Conservation (phyloP, 1,139 yeast genomes). For the Pichia sp. region DNA sequence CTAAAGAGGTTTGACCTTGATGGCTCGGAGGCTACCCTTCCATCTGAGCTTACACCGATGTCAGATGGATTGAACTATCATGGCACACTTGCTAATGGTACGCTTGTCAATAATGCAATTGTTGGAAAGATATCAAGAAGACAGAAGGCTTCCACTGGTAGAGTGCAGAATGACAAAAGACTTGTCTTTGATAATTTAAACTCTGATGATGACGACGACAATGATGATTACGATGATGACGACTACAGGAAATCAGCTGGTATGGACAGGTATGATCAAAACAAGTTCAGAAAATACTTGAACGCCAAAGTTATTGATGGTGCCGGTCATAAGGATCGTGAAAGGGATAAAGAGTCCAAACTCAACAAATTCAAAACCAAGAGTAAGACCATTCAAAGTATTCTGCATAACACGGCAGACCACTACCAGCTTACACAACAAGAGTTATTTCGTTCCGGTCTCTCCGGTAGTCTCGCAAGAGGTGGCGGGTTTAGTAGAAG, state of each 20-base stretch:
- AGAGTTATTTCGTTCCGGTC: conserved; percentile 8
- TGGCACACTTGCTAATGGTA: too few relatives aligned
- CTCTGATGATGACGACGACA: conserved; percentile 13
- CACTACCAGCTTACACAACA: conserved; percentile 17
- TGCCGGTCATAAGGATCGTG: neutral
- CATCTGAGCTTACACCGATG: conserved; percentile 17
- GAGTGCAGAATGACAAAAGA: neutral
- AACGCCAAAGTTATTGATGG: too few relatives aligned
- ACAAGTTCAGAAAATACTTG: neutral
- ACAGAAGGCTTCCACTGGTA: too few relatives aligned
- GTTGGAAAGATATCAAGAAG: too few relatives aligned
- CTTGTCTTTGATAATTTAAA: conserved; percentile 11
- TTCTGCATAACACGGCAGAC: conserved; percentile 21
- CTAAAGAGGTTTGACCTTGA: neutral
- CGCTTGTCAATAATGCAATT: too few relatives aligned
- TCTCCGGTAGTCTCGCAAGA: neutral
- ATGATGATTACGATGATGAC: conserved; percentile 2
- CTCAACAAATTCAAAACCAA: conserved; percentile 17
- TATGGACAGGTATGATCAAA: conserved; percentile 1
- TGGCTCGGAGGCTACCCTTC: conserved; percentile 13
- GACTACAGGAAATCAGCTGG: neutral
- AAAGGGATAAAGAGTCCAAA: conserved; percentile 14
- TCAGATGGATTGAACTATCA: conserved; percentile 12
- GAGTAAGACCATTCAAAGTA: conserved; percentile 20
- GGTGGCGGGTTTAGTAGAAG: neutral